These are phyloP conservation scores for Zarea fungicola DNA, from an alignment of 2,329 filamentous ascomycete genomes.

Conservation along the genomic window DNA sequence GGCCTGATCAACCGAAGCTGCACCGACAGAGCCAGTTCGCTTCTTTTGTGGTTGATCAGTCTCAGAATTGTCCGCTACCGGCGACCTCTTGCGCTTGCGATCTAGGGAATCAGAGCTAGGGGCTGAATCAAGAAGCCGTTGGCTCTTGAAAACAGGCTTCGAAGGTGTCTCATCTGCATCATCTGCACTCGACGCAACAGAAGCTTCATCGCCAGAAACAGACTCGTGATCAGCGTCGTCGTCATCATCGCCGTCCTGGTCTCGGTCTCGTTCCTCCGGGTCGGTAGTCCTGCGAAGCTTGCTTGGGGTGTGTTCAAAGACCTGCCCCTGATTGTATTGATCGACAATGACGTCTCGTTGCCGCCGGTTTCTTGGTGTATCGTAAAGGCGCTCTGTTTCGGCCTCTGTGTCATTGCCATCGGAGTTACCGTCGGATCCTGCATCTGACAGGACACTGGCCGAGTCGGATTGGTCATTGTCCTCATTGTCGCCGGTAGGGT, in stretches of 20 bases:
- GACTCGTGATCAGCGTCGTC: conserved; percentile 25
- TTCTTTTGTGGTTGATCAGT: conserved; percentile 47
- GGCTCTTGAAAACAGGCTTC: conserved; percentile 27
- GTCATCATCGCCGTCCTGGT: conserved; percentile 32
- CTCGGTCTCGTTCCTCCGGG: conserved; percentile 30
- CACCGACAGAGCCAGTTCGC: conserved; percentile 44
- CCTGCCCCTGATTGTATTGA: conserved; percentile 47
- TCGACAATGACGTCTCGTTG: conserved; percentile 57
- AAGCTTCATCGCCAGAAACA: conserved; percentile 36
- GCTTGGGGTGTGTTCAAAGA: conserved; percentile 66
- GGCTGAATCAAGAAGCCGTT: conserved; percentile 16
- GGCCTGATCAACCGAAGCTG: conserved; percentile 29
- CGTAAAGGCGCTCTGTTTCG: conserved; percentile 88
- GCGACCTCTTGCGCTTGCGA: conserved; percentile 48
- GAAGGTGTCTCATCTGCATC: conserved; percentile 32
- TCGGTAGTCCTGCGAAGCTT: conserved; percentile 58
- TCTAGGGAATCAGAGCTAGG: conserved; percentile 26
- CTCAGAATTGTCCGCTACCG: conserved; percentile 38
- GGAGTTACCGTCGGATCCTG: conserved; percentile 35
- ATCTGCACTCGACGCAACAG: conserved; percentile 33
- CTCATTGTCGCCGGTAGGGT: conserved; percentile 24
- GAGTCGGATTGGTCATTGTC: conserved; percentile 36
- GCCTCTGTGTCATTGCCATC: conserved; percentile 69
- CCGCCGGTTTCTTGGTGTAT: conserved; percentile 69
- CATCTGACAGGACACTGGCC: conserved; percentile 53